Percentiles rank a stretch among this genome's conserved stretches.
phyloP scores from a whole-genome alignment of 1,284 basidiomycete genomes.

The Melanopsichium pennsylvanicum region DNA sequence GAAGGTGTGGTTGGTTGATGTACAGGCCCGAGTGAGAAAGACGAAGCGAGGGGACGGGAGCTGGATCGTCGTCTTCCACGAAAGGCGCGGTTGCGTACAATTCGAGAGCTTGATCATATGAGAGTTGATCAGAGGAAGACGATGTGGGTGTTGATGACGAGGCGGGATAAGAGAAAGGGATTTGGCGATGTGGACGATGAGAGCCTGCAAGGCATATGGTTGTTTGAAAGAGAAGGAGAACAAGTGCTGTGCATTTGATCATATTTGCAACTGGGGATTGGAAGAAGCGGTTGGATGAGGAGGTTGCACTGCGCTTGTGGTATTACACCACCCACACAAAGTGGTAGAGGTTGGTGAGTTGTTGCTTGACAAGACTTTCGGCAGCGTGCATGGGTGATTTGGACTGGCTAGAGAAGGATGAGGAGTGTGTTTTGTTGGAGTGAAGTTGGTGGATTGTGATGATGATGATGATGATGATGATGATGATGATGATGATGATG shows the following conservation, averaged over 20 bases:
- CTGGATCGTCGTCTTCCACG: slow-evolving; percentile 37
- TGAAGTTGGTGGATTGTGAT: no score
- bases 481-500: no score
- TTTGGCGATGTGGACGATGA: slow-evolving; percentile 25
- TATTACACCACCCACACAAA: no score
- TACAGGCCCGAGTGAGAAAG: slow-evolving; percentile 50
- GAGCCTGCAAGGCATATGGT: slow-evolving; percentile 10
- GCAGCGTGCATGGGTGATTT: no score
- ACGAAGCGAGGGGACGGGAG: slow-evolving; percentile 31
- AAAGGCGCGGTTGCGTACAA: slow-evolving; percentile 5
- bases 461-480: no score
- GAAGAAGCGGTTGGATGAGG: no score
- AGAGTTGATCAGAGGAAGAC: background rate
- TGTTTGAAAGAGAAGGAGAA: slow-evolving; percentile 5
- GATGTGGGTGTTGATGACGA: slow-evolving; percentile 3
- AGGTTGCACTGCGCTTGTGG: no score
- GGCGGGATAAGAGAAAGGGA: slow-evolving; percentile 23
- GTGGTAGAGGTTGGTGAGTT: no score
- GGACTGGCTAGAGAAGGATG: no score
- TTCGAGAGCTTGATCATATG: slow-evolving; percentile 1
- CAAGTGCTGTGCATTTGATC: slow-evolving; percentile 4
- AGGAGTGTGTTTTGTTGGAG: no score
- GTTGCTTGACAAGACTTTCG: no score
- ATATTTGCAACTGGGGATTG: no score
- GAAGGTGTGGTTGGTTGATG: slow-evolving; percentile 43